Conservation (phyloP, 306 rosid genomes). For the Acacia crassicarpa region DNA sequence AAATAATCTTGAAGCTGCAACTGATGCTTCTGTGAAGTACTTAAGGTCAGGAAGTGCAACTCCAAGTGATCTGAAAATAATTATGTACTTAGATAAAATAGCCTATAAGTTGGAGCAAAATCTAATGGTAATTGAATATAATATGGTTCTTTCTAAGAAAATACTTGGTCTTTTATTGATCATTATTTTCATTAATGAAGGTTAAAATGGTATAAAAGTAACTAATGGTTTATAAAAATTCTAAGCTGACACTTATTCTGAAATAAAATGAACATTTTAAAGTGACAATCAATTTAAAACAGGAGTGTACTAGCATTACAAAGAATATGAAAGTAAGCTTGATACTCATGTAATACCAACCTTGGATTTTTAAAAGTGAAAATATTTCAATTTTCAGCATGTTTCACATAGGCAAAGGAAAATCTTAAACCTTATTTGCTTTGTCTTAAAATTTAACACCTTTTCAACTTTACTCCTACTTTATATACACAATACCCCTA, state of each 20-base stretch:
- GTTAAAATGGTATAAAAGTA: neutral
- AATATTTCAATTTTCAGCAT: too few relatives aligned
- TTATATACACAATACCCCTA: too few relatives aligned
- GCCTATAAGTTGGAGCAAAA: neutral
- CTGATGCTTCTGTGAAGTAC: constrained; percentile 86
- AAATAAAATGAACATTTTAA: neutral
- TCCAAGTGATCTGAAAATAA: constrained; percentile 76
- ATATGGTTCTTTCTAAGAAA: neutral
- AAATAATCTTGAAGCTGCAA: constrained; percentile 72
- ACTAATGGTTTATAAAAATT: neutral
- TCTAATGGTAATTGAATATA: neutral
- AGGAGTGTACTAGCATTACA: neutral
- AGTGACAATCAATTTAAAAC: neutral
- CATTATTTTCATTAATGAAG: neutral
- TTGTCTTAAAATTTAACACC: too few relatives aligned
- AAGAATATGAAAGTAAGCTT: neutral
- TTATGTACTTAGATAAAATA: neutral
- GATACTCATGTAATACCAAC: neutral
- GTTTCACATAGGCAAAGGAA: too few relatives aligned
- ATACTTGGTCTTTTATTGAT: neutral
- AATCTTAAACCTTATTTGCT: too few relatives aligned
- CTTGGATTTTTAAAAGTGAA: neutral
- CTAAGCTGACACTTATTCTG: neutral
- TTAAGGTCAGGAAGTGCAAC: constrained; percentile 91
- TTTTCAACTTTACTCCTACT: too few relatives aligned